These are phyloP conservation scores for Stemphylium vesicarium DNA, from an alignment of 2,329 filamentous ascomycete genomes.

Conservation along the genomic window DNA sequence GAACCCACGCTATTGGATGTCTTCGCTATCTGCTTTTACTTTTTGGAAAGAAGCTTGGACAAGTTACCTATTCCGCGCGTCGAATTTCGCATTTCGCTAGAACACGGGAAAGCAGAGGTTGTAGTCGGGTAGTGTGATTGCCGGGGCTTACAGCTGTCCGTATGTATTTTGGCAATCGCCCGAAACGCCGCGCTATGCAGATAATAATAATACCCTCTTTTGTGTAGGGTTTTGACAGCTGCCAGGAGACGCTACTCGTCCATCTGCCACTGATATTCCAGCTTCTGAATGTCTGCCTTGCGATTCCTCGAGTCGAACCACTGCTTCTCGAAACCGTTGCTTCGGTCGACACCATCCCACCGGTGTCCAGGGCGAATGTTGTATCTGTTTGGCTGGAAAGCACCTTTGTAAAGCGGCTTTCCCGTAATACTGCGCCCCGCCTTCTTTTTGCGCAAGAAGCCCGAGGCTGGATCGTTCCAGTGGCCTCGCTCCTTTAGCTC, in stretches of 20 bases:
- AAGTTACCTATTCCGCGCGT: no score
- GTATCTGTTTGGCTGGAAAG: constrained; percentile 88
- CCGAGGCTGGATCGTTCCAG: constrained; percentile 94
- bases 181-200: no score
- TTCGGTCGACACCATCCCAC: constrained; percentile 96
- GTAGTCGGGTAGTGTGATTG: no score
- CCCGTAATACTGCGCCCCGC: constrained; percentile 56
- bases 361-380: constrained; percentile 89
- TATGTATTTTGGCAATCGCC: no score
- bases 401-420: constrained; percentile 77
- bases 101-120: no score
- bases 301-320: constrained; percentile 88
- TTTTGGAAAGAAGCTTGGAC: no score
- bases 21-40: no score
- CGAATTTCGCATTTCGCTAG: no score
- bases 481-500: constrained; percentile 77
- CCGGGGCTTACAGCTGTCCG: no score
- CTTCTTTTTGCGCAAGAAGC: constrained; percentile 69
- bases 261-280: constrained; percentile 96
- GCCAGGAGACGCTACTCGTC: constrained; percentile 66
- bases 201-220: no score
- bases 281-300: constrained; percentile 73
- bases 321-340: constrained; percentile 92
- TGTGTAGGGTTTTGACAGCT: no score
- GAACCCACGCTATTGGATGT: no score